Conservation (phyloP, 192 early-diverging fungal species). For the Rhizoclosmatium globosum region DNA sequence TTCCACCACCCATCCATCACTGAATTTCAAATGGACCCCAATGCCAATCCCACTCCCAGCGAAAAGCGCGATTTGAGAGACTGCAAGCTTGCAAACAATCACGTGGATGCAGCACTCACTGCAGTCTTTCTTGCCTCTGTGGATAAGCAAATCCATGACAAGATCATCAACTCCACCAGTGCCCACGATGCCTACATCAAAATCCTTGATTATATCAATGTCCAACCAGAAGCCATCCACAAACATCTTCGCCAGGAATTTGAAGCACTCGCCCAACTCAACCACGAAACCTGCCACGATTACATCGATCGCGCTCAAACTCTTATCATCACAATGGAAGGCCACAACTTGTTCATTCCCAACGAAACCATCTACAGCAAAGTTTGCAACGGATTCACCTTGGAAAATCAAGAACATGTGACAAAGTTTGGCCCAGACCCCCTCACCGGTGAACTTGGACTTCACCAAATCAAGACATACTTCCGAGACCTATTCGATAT, state of each 20-base stretch:
- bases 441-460: neutral
- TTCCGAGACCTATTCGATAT: neutral
- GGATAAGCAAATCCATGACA: no score
- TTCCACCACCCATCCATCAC: no score
- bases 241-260: neutral
- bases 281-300: neutral
- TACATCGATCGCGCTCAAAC: neutral
- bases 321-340: neutral
- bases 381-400: neutral
- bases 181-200: no score
- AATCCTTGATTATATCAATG: no score
- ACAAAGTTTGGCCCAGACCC: neutral
- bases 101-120: no score
- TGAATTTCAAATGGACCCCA: no score
- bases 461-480: neutral
- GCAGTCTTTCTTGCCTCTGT: no score
- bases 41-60: no score
- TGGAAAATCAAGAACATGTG: neutral
- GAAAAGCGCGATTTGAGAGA: no score
- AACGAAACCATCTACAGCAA: neutral
- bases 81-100: no score
- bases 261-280: neutral
- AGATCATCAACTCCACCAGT: no score
- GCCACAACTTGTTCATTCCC: neutral
- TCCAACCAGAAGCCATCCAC: neutral